phyloP scores from a whole-genome alignment of 2,329 filamentous ascomycete species.

The Ophiosphaerella narmari region DNA sequence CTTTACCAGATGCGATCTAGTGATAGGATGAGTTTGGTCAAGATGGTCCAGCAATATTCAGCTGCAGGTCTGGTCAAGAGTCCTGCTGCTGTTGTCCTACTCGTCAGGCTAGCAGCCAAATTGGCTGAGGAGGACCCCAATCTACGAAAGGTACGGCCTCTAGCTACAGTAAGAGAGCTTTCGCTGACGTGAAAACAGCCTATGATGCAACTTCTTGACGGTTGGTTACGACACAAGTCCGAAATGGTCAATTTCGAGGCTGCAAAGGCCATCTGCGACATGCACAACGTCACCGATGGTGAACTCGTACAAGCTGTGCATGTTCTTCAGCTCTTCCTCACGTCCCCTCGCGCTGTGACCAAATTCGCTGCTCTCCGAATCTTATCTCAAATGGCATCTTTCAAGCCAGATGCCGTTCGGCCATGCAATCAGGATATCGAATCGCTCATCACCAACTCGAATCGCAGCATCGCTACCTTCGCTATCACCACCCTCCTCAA shows the following conservation, averaged over 20 bases:
- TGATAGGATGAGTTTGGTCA: constrained; percentile 96
- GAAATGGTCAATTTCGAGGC: constrained; percentile 95
- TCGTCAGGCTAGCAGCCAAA: constrained; percentile 90
- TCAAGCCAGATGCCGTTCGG: constrained; percentile 91
- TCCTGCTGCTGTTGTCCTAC: constrained; percentile 87
- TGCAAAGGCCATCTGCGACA: constrained; percentile 95
- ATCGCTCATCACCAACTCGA: constrained; percentile 92
- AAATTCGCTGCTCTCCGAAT: constrained; percentile 98
- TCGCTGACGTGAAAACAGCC: constrained; percentile 53
- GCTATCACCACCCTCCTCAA: constrained; percentile 97
- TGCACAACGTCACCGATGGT: constrained; percentile 88
- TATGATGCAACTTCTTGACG: constrained; percentile 96
- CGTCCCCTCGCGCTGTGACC: constrained; percentile 90
- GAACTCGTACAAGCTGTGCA: constrained; percentile 93
- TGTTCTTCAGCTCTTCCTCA: constrained; percentile 94
- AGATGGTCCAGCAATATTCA: constrained; percentile 99
- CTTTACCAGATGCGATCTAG: constrained; percentile 97
- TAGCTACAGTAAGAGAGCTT: too few relatives aligned
- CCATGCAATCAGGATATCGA: constrained; percentile 98
- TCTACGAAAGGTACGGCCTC: constrained; percentile 64
- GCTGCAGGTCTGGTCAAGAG: constrained; percentile 91
- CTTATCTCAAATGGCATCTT: constrained; percentile 92
- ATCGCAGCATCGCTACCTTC: constrained; percentile 96
- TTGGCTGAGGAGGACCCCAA: constrained; percentile 90
- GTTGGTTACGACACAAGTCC: constrained; percentile 97